These are phyloP conservation scores for Penicillium sp. DNA, from an alignment of 2,329 filamentous ascomycete genomes.

Conservation along the genomic window DNA sequence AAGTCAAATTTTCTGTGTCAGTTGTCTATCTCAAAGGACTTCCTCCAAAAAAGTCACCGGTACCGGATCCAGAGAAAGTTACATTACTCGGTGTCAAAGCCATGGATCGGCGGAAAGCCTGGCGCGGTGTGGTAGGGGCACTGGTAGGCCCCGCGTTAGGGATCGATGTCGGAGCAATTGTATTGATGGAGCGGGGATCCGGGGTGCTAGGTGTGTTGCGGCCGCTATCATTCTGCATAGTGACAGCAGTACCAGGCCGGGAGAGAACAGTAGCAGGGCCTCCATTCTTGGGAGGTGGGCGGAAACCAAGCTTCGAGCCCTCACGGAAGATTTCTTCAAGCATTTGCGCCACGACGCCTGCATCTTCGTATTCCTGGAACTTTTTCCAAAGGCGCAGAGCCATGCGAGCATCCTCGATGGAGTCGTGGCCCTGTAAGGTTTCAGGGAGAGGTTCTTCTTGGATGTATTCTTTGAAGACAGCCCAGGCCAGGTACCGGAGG, in stretches of 20 bases:
- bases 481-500: slow-evolving; percentile 87
- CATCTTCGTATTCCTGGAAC: slow-evolving; percentile 82
- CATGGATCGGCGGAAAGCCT: slow-evolving; percentile 42
- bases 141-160: slow-evolving; percentile 22
- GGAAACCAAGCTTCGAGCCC: slow-evolving; percentile 58
- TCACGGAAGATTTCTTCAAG: slow-evolving; percentile 78
- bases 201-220: slow-evolving; percentile 44
- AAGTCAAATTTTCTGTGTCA: no score
- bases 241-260: slow-evolving; percentile 40
- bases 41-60: slow-evolving; percentile 39
- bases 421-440: slow-evolving; percentile 65
- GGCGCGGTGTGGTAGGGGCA: slow-evolving; percentile 41
- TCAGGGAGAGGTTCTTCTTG: slow-evolving; percentile 65
- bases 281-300: slow-evolving; percentile 48
- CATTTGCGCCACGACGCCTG: slow-evolving; percentile 76
- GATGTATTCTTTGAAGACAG: slow-evolving; percentile 86
- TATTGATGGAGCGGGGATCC: slow-evolving; percentile 22
- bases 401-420: slow-evolving; percentile 89
- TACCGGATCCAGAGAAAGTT: slow-evolving; percentile 38
- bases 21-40: slow-evolving; percentile 37
- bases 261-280: slow-evolving; percentile 31
- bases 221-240: slow-evolving; percentile 39
- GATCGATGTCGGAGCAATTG: slow-evolving; percentile 4
- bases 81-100: slow-evolving; percentile 44
- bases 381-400: slow-evolving; percentile 86